A percentile compares a stretch with the other conserved stretches of the same genome.
These are phyloP conservation scores for Capsella rubella DNA, from an alignment of 441 rosid species.

Conservation along the genomic window DNA sequence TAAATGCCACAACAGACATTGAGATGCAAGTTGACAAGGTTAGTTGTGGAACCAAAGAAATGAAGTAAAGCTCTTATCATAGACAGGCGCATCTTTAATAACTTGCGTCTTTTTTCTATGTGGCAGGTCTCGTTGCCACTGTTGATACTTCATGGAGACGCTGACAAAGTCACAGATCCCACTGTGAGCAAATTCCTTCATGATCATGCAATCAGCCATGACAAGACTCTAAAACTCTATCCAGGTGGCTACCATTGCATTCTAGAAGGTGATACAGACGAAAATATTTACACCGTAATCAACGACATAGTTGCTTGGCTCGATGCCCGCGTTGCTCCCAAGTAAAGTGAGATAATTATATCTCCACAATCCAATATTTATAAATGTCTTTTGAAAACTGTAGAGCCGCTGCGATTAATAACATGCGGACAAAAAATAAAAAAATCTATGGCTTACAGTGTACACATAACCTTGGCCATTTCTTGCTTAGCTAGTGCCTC, in stretches of 20 bases:
- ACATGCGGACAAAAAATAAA: background rate
- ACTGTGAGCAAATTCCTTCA: conserved; percentile 78
- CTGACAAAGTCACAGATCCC: conserved; percentile 91
- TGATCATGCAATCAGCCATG: conserved; percentile 74
- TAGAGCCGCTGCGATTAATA: background rate
- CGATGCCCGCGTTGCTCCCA: conserved; percentile 52
- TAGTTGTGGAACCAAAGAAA: conserved; percentile 16
- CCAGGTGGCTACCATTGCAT: conserved; percentile 88
- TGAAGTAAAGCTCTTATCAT: background rate
- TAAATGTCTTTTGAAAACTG: background rate
- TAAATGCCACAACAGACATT: conserved; percentile 74
- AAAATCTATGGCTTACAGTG: background rate
- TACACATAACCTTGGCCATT: conserved; percentile 5
- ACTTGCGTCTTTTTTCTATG: background rate
- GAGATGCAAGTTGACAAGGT: conserved; percentile 80
- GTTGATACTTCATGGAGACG: conserved; percentile 89
- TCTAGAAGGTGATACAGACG: conserved; percentile 92
- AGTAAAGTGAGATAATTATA: conserved; percentile 27
- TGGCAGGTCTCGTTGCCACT: conserved; percentile 83
- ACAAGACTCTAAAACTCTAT: conserved; percentile 86
- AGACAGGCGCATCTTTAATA: background rate
- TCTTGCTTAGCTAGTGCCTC: conserved; percentile 17
- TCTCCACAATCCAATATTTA: conserved; percentile 1
- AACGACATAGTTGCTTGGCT: conserved; percentile 81
- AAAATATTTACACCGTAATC: conserved; percentile 61